Percentiles rank a stretch among this genome's conserved stretches.
Conservation (phyloP, 2,329 filamentous ascomycete genomes). For the Pseudogymnoascus sp. region DNA sequence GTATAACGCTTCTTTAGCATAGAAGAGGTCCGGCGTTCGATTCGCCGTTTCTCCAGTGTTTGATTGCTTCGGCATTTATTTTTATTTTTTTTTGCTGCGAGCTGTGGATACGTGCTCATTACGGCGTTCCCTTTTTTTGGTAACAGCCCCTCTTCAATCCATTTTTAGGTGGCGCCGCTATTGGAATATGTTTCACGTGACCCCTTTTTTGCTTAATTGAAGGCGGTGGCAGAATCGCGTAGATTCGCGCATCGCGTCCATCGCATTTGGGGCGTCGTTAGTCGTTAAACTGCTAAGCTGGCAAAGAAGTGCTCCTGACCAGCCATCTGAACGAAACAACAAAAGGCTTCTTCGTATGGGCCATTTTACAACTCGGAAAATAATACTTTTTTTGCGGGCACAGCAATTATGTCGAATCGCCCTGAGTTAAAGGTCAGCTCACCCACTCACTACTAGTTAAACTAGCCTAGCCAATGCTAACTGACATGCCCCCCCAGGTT, state of each 20-base stretch:
- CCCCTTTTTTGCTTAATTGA: not conserved
- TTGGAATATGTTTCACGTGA: not conserved
- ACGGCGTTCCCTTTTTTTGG: not conserved
- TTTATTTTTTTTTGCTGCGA: not conserved
- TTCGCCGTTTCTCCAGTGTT: constrained; percentile 4
- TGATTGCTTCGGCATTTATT: not conserved
- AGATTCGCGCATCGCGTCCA: constrained; percentile 7
- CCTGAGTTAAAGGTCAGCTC: constrained; percentile 42
- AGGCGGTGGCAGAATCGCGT: constrained; percentile 7
- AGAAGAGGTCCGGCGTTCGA: constrained; percentile 3
- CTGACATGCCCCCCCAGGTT: constrained; percentile 42
- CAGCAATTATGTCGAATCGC: constrained; percentile 39
- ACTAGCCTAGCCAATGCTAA: not conserved
- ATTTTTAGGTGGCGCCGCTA: not conserved
- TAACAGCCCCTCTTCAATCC: not conserved
- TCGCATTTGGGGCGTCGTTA: constrained; percentile 9
- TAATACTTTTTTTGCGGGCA: not conserved
- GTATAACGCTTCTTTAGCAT: constrained; percentile 1
- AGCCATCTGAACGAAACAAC: not conserved
- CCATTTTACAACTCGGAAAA: not conserved
- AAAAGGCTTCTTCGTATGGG: not conserved
- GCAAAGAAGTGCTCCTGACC: not conserved
- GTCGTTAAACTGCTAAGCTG: not conserved
- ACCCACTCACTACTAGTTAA: not conserved
- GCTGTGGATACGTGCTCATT: not conserved